These are phyloP conservation scores for Tephrocybe sp. DNA, from an alignment of 768 basidiomycete species.

Conservation along the genomic window DNA sequence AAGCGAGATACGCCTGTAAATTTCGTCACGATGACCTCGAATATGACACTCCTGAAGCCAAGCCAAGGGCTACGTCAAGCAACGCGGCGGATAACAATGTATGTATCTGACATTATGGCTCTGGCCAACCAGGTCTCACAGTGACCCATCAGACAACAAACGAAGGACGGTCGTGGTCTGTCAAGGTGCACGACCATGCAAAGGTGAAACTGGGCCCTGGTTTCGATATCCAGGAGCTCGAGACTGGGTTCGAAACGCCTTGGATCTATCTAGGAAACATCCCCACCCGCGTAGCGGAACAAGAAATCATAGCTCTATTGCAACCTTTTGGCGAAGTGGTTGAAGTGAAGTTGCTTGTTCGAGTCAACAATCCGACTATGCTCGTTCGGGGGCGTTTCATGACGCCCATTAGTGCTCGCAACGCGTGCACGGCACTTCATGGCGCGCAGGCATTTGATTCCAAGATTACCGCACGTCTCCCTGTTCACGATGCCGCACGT, in stretches of 20 bases:
- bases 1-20: constrained; percentile 25
- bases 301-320: constrained; percentile 38
- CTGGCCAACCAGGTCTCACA: not conserved
- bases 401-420: constrained; percentile 46
- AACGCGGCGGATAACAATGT: not conserved
- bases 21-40: constrained; percentile 32
- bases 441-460: constrained; percentile 38
- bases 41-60: constrained; percentile 21
- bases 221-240: constrained; percentile 54
- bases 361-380: constrained; percentile 19
- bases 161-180: constrained; percentile 14
- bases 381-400: constrained; percentile 48
- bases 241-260: constrained; percentile 70
- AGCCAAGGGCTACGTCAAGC: not conserved
- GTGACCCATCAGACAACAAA: not conserved
- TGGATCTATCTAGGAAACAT: constrained; percentile 59
- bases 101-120: not conserved
- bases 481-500: constrained; percentile 37
- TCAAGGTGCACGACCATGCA: constrained; percentile 53
- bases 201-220: constrained; percentile 59
- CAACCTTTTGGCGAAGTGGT: constrained; percentile 47
- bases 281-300: constrained; percentile 31
- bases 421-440: constrained; percentile 54
- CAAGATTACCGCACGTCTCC: constrained; percentile 44
- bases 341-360: constrained; percentile 31